Conservation (phyloP, 2,329 filamentous ascomycete species). For the Nectriaceae sp. region DNA sequence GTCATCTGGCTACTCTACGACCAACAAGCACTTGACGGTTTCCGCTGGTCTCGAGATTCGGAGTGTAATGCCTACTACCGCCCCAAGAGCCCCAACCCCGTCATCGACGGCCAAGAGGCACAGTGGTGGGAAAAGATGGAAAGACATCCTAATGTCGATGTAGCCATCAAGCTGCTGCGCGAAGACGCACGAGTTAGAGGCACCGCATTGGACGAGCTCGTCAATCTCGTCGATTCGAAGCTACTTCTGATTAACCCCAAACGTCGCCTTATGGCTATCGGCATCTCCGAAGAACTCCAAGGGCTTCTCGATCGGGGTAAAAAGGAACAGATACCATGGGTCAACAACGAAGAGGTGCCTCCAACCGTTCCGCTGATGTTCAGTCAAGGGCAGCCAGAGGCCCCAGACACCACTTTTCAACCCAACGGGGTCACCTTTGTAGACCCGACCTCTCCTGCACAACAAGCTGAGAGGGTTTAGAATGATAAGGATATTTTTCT, state of each 20-base stretch:
- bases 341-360: background rate
- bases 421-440: background rate
- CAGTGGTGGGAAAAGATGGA: slow-evolving; percentile 2
- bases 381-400: slow-evolving; percentile 1
- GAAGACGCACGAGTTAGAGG: slow-evolving; percentile 3
- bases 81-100: background rate
- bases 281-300: slow-evolving; percentile 2
- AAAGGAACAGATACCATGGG: background rate
- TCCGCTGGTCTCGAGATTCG: background rate
- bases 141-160: slow-evolving; percentile 6
- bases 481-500: too few species aligned
- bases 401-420: slow-evolving; percentile 2
- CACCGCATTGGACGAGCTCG: slow-evolving; percentile 1
- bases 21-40: background rate
- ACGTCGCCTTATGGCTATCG: background rate
- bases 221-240: slow-evolving; percentile 1
- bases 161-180: background rate
- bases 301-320: slow-evolving; percentile 7
- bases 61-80: slow-evolving; percentile 1
- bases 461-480: background rate
- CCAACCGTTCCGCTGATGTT: slow-evolving; percentile 3
- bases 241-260: slow-evolving; percentile 3
- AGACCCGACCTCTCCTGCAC: background rate
- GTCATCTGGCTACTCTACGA: slow-evolving; percentile 32
- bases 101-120: background rate